Conservation (phyloP, 371 early-diverging fungal genomes). For the Dichotomocladium elegans region DNA sequence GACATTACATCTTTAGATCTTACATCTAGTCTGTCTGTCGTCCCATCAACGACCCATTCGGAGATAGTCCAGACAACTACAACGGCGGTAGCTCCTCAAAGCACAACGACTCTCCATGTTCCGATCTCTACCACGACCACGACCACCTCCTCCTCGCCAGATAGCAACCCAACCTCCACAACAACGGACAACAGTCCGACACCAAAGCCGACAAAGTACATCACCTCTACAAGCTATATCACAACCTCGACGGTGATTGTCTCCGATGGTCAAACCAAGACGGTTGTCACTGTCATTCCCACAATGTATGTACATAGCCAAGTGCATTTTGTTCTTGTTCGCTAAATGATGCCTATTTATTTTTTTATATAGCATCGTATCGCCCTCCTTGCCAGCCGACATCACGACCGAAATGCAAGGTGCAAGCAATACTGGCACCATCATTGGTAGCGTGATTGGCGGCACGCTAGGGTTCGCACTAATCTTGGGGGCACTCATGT, state of each 20-base stretch:
- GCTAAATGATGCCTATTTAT: background rate
- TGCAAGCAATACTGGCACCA: background rate
- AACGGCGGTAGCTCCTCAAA: background rate
- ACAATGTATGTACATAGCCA: background rate
- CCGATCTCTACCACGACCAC: background rate
- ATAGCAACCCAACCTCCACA: background rate
- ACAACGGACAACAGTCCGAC: background rate
- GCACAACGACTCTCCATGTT: background rate
- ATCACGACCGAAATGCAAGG: background rate
- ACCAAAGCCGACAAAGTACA: background rate
- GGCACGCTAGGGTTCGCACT: background rate
- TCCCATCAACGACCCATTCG: background rate
- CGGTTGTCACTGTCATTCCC: background rate
- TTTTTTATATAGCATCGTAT: background rate
- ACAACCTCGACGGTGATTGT: background rate
- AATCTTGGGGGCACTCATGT: background rate
- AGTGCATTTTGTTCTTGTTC: background rate
- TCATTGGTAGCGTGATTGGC: conserved; percentile 1
- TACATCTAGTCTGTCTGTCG: too few species aligned
- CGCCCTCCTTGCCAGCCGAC: conserved; percentile 1
- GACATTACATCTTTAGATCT: background rate
- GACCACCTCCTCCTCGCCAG: background rate
- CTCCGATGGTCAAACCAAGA: background rate
- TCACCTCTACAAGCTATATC: background rate
- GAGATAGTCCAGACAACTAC: background rate